Conservation (phyloP, 2,329 filamentous ascomycete genomes). For the Metarhizium guizhouense region DNA sequence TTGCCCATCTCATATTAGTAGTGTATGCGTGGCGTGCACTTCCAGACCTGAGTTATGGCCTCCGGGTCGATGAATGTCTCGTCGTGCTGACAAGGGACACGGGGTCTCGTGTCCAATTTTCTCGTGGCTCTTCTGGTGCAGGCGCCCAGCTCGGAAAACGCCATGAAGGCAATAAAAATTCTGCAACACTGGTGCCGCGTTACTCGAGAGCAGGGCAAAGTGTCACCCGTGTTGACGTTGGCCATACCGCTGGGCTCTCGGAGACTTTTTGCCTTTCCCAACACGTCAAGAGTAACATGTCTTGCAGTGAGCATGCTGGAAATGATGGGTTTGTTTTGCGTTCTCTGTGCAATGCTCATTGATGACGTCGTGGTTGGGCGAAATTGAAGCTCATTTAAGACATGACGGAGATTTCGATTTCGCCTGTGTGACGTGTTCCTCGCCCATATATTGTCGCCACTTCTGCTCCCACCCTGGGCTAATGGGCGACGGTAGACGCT, state of each 20-base stretch:
- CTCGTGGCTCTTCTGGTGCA: slow-evolving; percentile 10
- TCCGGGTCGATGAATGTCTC: slow-evolving; percentile 8
- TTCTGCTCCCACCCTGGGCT: too few species aligned
- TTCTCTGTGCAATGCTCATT: too few species aligned
- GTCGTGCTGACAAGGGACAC: neutral
- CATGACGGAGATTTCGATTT: too few species aligned
- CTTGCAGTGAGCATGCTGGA: neutral
- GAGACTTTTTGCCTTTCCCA: neutral
- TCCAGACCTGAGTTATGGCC: slow-evolving; percentile 1
- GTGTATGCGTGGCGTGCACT: slow-evolving; percentile 9
- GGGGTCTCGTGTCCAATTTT: slow-evolving; percentile 10
- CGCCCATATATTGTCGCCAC: too few species aligned
- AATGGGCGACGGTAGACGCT: too few species aligned
- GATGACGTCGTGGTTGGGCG: too few species aligned
- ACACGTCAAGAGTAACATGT: neutral
- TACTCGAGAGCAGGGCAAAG: slow-evolving; percentile 2
- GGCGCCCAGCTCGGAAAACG: slow-evolving; percentile 8
- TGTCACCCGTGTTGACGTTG: neutral
- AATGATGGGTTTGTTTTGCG: neutral
- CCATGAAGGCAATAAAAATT: slow-evolving; percentile 7
- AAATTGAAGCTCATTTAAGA: too few species aligned
- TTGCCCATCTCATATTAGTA: slow-evolving; percentile 9
- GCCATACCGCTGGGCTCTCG: neutral
- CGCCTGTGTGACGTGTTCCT: too few species aligned
- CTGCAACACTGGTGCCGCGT: slow-evolving; percentile 9